Percentiles rank a stretch among this genome's conserved stretches.
These are phyloP conservation scores for Dryas integrifolia DNA, from an alignment of 331 rosid genomes.

Conservation along the genomic window DNA sequence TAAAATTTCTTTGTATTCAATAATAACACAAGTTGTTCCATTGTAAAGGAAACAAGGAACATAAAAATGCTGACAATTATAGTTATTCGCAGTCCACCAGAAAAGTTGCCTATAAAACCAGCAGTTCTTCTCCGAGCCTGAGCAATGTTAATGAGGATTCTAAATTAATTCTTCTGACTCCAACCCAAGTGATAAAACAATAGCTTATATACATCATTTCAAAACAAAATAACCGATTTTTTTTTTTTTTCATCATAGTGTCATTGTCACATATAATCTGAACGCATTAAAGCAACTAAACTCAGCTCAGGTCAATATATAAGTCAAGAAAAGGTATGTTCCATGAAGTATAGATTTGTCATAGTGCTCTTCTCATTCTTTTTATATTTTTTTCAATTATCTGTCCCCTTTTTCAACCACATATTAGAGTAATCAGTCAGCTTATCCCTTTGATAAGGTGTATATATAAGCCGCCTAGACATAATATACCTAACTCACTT, in stretches of 20 bases:
- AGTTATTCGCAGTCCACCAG: neutral
- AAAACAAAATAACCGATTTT: neutral
- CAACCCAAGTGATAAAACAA: neutral
- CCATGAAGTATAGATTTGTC: neutral
- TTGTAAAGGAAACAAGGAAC: neutral
- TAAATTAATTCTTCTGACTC: neutral
- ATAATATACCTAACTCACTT: neutral
- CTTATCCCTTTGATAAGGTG: neutral
- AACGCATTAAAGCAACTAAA: neutral
- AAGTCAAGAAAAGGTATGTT: neutral
- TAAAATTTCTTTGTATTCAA: neutral
- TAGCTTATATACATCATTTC: neutral
- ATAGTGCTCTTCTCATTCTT: neutral
- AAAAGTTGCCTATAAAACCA: neutral
- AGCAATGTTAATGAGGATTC: neutral
- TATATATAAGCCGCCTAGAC: neutral
- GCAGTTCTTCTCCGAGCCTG: neutral
- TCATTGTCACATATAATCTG: too few species aligned
- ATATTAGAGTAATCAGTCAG: neutral
- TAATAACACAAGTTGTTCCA: neutral
- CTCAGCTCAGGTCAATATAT: neutral
- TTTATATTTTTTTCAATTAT: too few species aligned
- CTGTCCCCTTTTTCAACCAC: neutral
- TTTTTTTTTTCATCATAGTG: neutral
- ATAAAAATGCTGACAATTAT: neutral